phyloP scores from a whole-genome alignment of 768 basidiomycete species.

The Mycena amicta region DNA sequence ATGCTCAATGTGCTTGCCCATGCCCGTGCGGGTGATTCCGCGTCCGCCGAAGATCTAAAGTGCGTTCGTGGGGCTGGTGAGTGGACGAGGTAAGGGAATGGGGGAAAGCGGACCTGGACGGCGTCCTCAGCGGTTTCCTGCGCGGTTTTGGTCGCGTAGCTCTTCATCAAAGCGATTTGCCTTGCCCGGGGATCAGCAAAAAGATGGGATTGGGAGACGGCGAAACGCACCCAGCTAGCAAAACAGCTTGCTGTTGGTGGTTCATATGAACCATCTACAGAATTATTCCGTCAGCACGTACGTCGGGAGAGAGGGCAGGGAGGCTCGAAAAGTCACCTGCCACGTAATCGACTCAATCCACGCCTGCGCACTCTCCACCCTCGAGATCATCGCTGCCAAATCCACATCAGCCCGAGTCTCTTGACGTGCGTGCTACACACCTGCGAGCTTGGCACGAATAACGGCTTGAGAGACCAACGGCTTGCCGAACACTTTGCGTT shows the following conservation, averaged over 20 bases:
- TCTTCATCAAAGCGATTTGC: not conserved
- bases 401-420: too few relatives aligned
- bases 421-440: conserved; percentile 3
- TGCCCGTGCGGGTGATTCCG: conserved; percentile 78
- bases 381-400: conserved; percentile 63
- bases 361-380: conserved; percentile 77
- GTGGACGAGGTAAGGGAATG: too few relatives aligned
- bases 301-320: not conserved
- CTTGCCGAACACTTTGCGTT: conserved; percentile 81
- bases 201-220: not conserved
- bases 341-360: conserved; percentile 37
- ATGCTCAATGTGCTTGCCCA: conserved; percentile 63
- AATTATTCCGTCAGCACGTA: too few relatives aligned
- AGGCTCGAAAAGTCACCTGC: conserved; percentile 72
- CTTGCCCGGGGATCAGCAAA: not conserved
- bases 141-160: not conserved
- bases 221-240: not conserved
- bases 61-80: too few relatives aligned
- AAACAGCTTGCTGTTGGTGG: conserved; percentile 68
- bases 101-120: conserved; percentile 39
- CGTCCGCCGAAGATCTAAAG: conserved; percentile 67
- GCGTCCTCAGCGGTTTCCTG: conserved; percentile 55
- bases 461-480: conserved; percentile 69
- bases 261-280: conserved; percentile 84
- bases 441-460: conserved; percentile 73